A percentile compares a stretch with the other conserved stretches of the same genome.
These are phyloP conservation scores for Moricandia arvensis DNA, from an alignment of 345 rosid genomes.

Conservation along the genomic window DNA sequence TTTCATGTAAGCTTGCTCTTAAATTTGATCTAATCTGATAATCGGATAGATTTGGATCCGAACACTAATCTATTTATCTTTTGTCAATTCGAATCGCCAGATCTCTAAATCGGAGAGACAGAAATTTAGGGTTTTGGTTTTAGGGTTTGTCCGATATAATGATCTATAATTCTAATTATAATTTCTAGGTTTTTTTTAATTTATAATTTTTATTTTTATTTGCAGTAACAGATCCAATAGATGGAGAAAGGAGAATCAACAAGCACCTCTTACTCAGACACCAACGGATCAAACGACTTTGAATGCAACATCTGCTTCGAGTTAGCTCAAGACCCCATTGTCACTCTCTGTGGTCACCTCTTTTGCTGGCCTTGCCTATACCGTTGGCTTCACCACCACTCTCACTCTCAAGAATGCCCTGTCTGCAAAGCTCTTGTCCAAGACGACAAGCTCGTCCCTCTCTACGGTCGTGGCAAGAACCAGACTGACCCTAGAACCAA, in stretches of 20 bases:
- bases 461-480: constrained; percentile 88
- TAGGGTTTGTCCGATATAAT: not conserved
- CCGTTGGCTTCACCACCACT: constrained; percentile 83
- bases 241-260: constrained; percentile 61
- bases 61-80: not conserved
- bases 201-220: constrained; percentile 5
- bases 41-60: not conserved
- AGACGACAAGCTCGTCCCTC: constrained; percentile 91
- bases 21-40: not conserved
- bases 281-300: constrained; percentile 50
- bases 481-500: constrained; percentile 72
- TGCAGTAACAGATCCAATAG: constrained; percentile 14
- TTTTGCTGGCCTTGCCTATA: constrained; percentile 93
- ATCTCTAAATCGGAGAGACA: not conserved
- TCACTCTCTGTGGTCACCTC: constrained; percentile 90
- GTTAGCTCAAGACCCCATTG: constrained; percentile 81
- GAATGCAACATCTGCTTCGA: constrained; percentile 98
- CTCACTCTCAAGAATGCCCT: constrained; percentile 84
- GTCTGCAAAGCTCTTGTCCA: constrained; percentile 88
- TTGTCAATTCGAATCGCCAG: not conserved
- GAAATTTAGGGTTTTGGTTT: not conserved
- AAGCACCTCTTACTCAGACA: constrained; percentile 42
- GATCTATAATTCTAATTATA: not conserved
- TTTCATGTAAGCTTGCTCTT: constrained; percentile 4
- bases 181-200: not conserved